Evolutionary conservation across 768 basidiomycete species (phyloP).

Genomic region (Chlorophyllum brunneum): DNA sequence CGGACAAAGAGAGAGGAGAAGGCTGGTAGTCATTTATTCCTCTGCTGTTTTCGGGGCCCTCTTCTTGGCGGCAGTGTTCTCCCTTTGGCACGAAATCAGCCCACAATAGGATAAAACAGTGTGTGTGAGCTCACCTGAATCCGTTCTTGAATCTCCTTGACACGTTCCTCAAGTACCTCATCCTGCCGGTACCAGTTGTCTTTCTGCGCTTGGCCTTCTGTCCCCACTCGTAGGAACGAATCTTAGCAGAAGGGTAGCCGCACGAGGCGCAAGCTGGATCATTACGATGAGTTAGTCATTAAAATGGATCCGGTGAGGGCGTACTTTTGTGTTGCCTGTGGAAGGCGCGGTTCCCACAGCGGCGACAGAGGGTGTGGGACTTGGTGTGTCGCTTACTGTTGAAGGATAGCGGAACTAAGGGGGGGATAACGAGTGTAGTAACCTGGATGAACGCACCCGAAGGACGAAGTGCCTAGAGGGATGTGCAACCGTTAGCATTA

Average conservation of each 20-base stretch:
- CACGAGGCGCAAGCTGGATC: slow-evolving; percentile 88
- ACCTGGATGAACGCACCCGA: slow-evolving; percentile 60
- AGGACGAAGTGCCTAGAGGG: slow-evolving; percentile 85
- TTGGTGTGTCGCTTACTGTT: slow-evolving; percentile 94
- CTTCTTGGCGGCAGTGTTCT: slow-evolving; percentile 91
- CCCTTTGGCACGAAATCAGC: slow-evolving; percentile 39
- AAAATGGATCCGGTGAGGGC: slow-evolving; percentile 22
- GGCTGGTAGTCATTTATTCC: not conserved
- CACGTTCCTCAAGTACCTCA: slow-evolving; percentile 90
- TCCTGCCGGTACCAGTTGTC: slow-evolving; percentile 97
- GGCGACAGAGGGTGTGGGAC: slow-evolving; percentile 95
- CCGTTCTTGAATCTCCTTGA: slow-evolving; percentile 98
- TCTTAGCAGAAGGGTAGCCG: slow-evolving; percentile 93
- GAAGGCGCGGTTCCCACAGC: slow-evolving; percentile 93
- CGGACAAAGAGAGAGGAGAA: not conserved
- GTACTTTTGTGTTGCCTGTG: slow-evolving; percentile 98
- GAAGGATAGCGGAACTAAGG: not conserved
- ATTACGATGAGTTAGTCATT: not conserved
- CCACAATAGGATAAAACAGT: slow-evolving; percentile 1
- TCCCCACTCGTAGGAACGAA: slow-evolving; percentile 97
- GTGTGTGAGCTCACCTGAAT: slow-evolving; percentile 63
- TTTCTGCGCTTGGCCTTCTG: slow-evolving; percentile 99
- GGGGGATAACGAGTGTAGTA: not conserved
- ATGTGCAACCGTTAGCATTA: slow-evolving; percentile 1
- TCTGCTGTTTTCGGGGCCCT: slow-evolving; percentile 33